Base-by-base conservation (phyloP, 2,329 filamentous ascomycete genomes). In the Xylariaceae sp. region DNA sequence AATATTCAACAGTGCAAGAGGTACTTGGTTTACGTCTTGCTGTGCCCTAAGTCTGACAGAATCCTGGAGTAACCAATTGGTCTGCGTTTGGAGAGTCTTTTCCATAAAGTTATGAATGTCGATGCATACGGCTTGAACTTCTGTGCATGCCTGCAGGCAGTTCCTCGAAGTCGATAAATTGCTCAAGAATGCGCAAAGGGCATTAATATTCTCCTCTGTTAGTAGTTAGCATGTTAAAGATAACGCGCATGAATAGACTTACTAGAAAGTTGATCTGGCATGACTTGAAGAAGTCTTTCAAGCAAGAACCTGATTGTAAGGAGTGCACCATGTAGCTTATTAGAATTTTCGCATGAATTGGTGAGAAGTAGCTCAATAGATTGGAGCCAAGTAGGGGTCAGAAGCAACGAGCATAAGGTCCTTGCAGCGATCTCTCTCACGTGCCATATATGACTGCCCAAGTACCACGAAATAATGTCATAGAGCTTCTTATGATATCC, bases 391-490 rank as follows among this genome's bases (percentile, higher is more conserved):
- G 76, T 72, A 3, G 78, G 72, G 16, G 79, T 76, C 2, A 87
- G 71, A 19, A 87, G 73, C 59, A 88, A 85, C 0, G 85, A 86
- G 67, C 85, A 87, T 11, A 91, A 77, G 0, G 90, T 91, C 14
- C 89, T 82, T 0, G 91, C 90, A 1, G 91, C 89, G 71, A 93
- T 91, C 66, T 94, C 90, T 46, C 91, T 81, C 6, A 95, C 85
- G 69, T 92, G 89, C 91, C 91, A 95, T 16, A 91, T 83, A 0
- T 82, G 82, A 60, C 87, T 92, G 9, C 79, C 82, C 3, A 92
- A 78, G 52, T 93, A 87, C 37, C 78, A 79, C 6, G 81, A 73
- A 6, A 94, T 85, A 43, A 83, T 79, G 3, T 73, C 66, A 64
- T 84, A 80, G 4, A 92, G 82, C 43, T 82, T 78, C 1, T 78